Evolutionary conservation across 768 basidiomycete species (phyloP).

Genomic region (Lactarius evosmus): DNA sequence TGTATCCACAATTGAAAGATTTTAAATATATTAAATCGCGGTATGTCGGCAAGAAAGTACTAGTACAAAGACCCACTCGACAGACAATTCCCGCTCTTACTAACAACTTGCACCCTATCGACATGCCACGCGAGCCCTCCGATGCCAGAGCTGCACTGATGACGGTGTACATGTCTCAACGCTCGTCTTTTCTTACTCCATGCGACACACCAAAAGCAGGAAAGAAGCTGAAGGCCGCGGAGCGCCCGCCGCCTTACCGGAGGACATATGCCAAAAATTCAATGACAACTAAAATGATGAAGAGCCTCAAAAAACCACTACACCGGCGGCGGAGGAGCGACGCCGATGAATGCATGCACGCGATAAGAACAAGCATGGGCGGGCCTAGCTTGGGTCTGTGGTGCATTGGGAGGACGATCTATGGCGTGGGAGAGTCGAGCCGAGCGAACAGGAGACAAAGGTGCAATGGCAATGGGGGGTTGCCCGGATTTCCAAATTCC

Average conservation of each 20-base stretch:
- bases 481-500: neutral
- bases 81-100: neutral
- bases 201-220: slow-evolving; percentile 1
- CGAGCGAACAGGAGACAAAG: slow-evolving; percentile 9
- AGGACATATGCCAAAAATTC: slow-evolving; percentile 13
- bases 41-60: neutral
- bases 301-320: slow-evolving; percentile 13
- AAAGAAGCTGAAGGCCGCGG: slow-evolving; percentile 19
- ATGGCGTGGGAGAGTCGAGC: slow-evolving; percentile 18
- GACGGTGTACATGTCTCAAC: slow-evolving; percentile 33
- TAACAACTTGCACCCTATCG: slow-evolving; percentile 9
- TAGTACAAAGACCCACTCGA: neutral
- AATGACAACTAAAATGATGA: slow-evolving; percentile 7
- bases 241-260: slow-evolving; percentile 13
- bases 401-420: slow-evolving; percentile 26
- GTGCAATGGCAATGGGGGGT: neutral
- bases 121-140: slow-evolving; percentile 33
- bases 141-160: slow-evolving; percentile 38
- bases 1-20: slow-evolving; percentile 19
- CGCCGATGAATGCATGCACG: slow-evolving; percentile 18
- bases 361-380: slow-evolving; percentile 6
- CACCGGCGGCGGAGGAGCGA: slow-evolving; percentile 22
- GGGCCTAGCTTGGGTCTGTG: slow-evolving; percentile 9
- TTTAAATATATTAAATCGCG: slow-evolving; percentile 17
- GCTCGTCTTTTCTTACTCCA: slow-evolving; percentile 15